Base-by-base conservation (phyloP, 2,329 filamentous ascomycete species). In the Penicillium crustosum region DNA sequence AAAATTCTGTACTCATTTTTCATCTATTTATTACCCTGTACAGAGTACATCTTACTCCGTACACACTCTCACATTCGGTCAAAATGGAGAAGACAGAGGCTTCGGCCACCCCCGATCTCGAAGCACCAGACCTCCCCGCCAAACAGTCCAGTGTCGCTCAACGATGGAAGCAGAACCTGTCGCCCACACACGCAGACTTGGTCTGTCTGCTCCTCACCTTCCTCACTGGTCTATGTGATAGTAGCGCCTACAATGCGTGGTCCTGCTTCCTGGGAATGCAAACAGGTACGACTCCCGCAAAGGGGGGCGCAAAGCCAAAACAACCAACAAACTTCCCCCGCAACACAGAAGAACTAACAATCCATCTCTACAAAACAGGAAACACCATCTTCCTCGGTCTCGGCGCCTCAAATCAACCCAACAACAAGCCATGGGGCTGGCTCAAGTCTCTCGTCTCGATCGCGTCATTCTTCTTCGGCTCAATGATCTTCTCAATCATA, bases 201-300 rank as follows among this genome's bases (percentile, higher is more conserved):
- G 62, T 77, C 44, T 77, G 66, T 72, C 58, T 79, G 62, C 60
- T 79, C 55, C 68, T 73, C 12, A 72, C 69, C 39, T 74, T 79
- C 52, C 66, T 74, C 33, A 79, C 77, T 0, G 78, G 78, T 1
- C 68, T 80, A 21, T 77, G 77, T 49, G 78, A 80, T 60, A 76
- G 75, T 57, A 73, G 75, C 41, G 74, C 77, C 12, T 79, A 78
- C 68, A 78, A 77, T 62, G 75, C 76, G 15, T 79, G 78, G 77
- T 76, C 73, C 33, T 79, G 77, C 59, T 80, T 80, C 66, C 67
- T 79, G 41, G 75, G 75, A 52, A 79, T 80, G 77, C 78, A 80
- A 60, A 79, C 78, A 2, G 78, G 78, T 78, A 73, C 29, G 68
- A 60, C 39, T n/a, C 25, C 15, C 35, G 49, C 35, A 48, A 53